phyloP scores from a whole-genome alignment of 129 eudicot species.

The Oenanthe sinensis region DNA sequence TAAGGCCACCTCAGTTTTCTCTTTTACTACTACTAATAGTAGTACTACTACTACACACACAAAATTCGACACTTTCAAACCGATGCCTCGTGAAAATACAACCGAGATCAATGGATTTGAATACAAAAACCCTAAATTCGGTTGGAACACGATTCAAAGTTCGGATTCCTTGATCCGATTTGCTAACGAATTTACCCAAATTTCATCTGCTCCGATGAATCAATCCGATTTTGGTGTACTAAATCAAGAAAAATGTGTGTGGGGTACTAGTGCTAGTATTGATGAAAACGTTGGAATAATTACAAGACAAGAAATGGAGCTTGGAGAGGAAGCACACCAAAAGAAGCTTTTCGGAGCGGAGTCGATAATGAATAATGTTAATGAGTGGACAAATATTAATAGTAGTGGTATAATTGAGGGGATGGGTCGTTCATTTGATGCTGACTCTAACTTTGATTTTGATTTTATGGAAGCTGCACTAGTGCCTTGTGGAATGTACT shows the following conservation, averaged over 20 bases:
- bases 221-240: conserved; percentile 20
- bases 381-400: not conserved
- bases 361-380: conserved; percentile 17
- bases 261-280: conserved; percentile 16
- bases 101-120: conserved; percentile 14
- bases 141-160: conserved; percentile 12
- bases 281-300: conserved; percentile 17
- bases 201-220: conserved; percentile 22
- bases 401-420: not conserved
- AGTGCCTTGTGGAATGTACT: conserved; percentile 47
- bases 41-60: conserved; percentile 19
- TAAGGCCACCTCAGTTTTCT: conserved; percentile 20
- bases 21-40: conserved; percentile 18
- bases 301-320: conserved; percentile 11
- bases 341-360: conserved; percentile 19
- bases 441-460: conserved; percentile 50
- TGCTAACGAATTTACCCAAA: conserved; percentile 20
- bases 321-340: conserved; percentile 13
- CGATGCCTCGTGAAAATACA: conserved; percentile 7
- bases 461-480: conserved; percentile 68
- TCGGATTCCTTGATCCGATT: conserved; percentile 25
- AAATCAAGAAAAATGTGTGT: not conserved
- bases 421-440: conserved; percentile 35
- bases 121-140: conserved; percentile 31
- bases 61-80: conserved; percentile 22